phyloP scores from a whole-genome alignment of 1,139 yeast species.

The Pichia sp. region DNA sequence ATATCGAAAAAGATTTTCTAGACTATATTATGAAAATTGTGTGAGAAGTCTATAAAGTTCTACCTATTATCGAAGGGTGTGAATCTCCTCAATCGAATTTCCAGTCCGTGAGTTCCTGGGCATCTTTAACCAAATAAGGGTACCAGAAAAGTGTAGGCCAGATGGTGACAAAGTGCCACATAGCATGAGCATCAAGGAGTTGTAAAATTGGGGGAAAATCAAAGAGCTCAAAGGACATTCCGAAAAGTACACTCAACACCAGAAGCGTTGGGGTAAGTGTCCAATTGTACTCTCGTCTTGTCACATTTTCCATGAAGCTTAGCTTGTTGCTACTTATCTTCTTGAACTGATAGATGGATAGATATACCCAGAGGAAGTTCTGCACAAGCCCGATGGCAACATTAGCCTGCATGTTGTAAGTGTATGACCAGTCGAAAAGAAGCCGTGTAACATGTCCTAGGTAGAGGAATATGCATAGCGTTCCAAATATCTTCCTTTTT shows the following conservation, averaged over 20 bases:
- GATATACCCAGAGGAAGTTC: constrained; percentile 48
- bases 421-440: constrained; percentile 77
- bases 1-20: background rate
- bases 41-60: background rate
- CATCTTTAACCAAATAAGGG: constrained; percentile 34
- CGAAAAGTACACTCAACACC: constrained; percentile 53
- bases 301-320: constrained; percentile 27
- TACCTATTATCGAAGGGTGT: background rate
- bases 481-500: constrained; percentile 36
- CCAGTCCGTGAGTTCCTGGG: constrained; percentile 27
- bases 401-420: constrained; percentile 92
- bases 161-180: constrained; percentile 85
- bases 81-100: constrained; percentile 23
- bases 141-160: constrained; percentile 46
- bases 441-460: constrained; percentile 62
- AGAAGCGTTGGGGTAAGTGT: constrained; percentile 48
- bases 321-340: constrained; percentile 28
- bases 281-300: constrained; percentile 34
- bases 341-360: constrained; percentile 14
- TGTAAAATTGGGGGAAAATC: constrained; percentile 77
- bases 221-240: constrained; percentile 83
- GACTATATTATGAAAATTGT: background rate
- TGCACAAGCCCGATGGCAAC: constrained; percentile 73
- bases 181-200: constrained; percentile 84
- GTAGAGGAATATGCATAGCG: constrained; percentile 48